Evolutionary conservation across 345 rosid genomes (phyloP).

Genomic region (Citrus maxima): DNA sequence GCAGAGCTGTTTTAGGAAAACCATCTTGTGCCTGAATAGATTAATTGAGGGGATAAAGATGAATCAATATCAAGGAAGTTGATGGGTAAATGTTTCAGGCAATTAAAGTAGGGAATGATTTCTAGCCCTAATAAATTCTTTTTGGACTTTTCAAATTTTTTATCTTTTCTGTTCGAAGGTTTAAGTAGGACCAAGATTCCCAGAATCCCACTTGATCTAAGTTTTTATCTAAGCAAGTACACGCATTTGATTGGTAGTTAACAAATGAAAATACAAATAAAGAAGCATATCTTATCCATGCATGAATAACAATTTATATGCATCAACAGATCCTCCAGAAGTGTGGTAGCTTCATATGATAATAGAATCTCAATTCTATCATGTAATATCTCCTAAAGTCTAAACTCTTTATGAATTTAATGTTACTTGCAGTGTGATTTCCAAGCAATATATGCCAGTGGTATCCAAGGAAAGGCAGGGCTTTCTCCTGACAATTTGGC

Average conservation of each 20-base stretch:
- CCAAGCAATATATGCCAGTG: conserved; percentile 93
- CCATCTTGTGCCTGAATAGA: neutral
- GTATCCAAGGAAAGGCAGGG: conserved; percentile 92
- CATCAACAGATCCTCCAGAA: neutral
- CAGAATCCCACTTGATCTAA: neutral
- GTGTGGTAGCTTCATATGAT: no score
- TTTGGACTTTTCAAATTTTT: neutral
- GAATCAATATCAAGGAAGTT: neutral
- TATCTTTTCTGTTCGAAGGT: neutral
- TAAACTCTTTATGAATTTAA: conserved; percentile 1
- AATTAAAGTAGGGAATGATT: neutral
- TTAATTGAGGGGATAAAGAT: neutral
- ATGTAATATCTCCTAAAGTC: neutral
- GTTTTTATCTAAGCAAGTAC: neutral
- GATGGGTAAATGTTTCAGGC: neutral
- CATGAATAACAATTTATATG: neutral
- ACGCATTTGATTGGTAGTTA: neutral
- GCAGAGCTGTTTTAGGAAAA: neutral
- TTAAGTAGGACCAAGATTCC: neutral
- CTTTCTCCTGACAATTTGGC: conserved; percentile 80
- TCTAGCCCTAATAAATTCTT: neutral
- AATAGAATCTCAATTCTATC: neutral
- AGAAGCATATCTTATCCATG: neutral
- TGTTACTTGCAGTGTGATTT: conserved; percentile 79
- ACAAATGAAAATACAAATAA: neutral